phyloP scores from a whole-genome alignment of 768 basidiomycete genomes.

The Suillus hirtellus region DNA sequence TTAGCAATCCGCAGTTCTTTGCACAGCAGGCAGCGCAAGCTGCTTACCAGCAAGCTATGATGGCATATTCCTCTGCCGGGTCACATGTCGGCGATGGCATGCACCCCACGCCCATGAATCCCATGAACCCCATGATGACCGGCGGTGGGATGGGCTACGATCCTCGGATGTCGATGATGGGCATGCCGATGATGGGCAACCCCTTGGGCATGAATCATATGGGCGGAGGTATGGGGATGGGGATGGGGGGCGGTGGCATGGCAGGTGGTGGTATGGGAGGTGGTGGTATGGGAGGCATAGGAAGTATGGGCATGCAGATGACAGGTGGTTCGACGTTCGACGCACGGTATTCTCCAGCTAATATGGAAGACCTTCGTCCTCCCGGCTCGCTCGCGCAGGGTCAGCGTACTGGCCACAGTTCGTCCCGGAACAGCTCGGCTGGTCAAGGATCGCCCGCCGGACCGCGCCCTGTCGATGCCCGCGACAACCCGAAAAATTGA shows the following conservation, averaged over 20 bases:
- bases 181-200: slow-evolving; percentile 66
- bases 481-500: slow-evolving; percentile 31
- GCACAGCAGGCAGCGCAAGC: slow-evolving; percentile 81
- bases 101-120: slow-evolving; percentile 42
- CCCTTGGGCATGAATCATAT: slow-evolving; percentile 40
- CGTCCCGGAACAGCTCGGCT: slow-evolving; percentile 52
- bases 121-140: slow-evolving; percentile 61
- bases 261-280: slow-evolving; percentile 31
- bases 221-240: slow-evolving; percentile 48
- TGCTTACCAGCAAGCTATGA: slow-evolving; percentile 89
- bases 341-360: slow-evolving; percentile 48
- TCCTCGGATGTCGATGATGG: slow-evolving; percentile 83
- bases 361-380: slow-evolving; percentile 31
- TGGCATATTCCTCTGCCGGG: slow-evolving; percentile 68
- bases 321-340: slow-evolving; percentile 66
- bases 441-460: slow-evolving; percentile 54
- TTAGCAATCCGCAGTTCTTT: slow-evolving; percentile 73
- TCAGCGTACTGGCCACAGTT: slow-evolving; percentile 30
- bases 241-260: slow-evolving; percentile 31
- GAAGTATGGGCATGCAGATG: slow-evolving; percentile 51
- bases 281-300: slow-evolving; percentile 35
- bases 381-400: slow-evolving; percentile 29
- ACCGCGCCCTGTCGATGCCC: slow-evolving; percentile 32
- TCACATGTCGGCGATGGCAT: slow-evolving; percentile 67
- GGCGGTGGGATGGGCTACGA: slow-evolving; percentile 59